Conservation (phyloP, 345 rosid genomes). For the Salix udensis region DNA sequence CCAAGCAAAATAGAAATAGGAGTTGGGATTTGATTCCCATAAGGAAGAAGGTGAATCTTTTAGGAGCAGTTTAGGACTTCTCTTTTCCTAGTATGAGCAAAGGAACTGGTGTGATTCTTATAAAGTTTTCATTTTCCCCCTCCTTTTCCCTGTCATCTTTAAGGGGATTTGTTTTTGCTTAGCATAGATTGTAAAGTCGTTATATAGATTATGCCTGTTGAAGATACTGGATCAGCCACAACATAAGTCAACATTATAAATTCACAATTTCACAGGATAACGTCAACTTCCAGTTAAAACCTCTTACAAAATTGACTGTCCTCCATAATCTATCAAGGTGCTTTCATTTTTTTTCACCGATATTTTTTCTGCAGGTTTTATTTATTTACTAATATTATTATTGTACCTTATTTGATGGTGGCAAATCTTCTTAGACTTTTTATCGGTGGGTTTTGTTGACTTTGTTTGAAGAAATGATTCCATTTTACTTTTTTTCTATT, state of each 20-base stretch:
- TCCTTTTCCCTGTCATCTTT: not conserved
- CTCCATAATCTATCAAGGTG: no score
- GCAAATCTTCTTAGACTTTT: no score
- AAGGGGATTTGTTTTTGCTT: no score
- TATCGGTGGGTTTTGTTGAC: not conserved
- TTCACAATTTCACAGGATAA: slow-evolving; percentile 9
- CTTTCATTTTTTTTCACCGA: no score
- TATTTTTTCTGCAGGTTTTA: no score
- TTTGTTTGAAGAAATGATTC: not conserved
- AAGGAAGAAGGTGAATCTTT: not conserved
- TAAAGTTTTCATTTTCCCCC: not conserved
- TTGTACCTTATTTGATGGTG: no score
- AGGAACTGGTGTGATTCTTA: slow-evolving; percentile 11
- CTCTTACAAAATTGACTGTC: not conserved
- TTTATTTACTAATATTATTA: no score
- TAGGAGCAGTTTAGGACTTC: slow-evolving; percentile 17
- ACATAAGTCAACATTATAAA: not conserved
- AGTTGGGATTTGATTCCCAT: not conserved
- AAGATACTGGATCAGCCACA: slow-evolving; percentile 18
- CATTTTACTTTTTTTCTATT: slow-evolving; percentile 8
- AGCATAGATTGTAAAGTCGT: no score
- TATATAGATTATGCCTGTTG: slow-evolving; percentile 1
- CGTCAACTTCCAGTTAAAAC: slow-evolving; percentile 10
- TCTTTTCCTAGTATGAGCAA: slow-evolving; percentile 15
- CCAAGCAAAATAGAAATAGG: no score